Evolutionary conservation across 2,329 filamentous ascomycete genomes (phyloP), one percentile per base, ranked within the genome.

Genomic region (Aspergillus texensis): DNA sequence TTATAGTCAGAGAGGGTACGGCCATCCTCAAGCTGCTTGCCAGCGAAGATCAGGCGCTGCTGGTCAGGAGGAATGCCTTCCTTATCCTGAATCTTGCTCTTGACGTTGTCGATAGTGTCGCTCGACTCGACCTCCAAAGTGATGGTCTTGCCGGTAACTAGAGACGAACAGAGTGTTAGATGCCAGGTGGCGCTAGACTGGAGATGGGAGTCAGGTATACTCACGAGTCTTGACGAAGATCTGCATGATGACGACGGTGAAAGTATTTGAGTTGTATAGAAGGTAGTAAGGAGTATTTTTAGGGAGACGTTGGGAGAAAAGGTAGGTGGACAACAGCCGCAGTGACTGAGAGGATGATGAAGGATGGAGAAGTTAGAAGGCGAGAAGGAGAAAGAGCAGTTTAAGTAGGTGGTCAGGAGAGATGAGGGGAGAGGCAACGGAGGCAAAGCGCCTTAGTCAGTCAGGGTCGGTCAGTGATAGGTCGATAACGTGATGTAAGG

Each of bases 181-280:
- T 26, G 59, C n/a, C 34, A 50, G 14, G 59, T 68, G 62, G 65
- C 64, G 62, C 66, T 64, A 69, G 64, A 62, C 68, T 65, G 59
- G 68, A 68, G 64, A 58, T 66, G 72, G 70, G 70, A 71, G 68
- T 72, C 3, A 52, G 75, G 71, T 69, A 67, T 74, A 90, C 90
- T 87, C 85, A 93, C 90, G 88, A 73, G 93, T 97, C 90, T 97
- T 97, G 76, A 97, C 94, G 82, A 97, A 97, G 86, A 97, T 97
- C 87, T 97, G 94, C 94, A 97, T 96, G 81, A 71, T 89, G 81
- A 70, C 78, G 76, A 69, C 43, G 65, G 61, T 62, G 57, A 64
- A 63, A 66, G 30, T 36, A 6, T 14, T 26, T 45, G 4, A 67
- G 67, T 68, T 68, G 61, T 71, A 70, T 72, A 67, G 63, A 71